Base-by-base conservation (phyloP, 192 early-diverging fungal genomes). In the Linnemannia hyalina region DNA sequence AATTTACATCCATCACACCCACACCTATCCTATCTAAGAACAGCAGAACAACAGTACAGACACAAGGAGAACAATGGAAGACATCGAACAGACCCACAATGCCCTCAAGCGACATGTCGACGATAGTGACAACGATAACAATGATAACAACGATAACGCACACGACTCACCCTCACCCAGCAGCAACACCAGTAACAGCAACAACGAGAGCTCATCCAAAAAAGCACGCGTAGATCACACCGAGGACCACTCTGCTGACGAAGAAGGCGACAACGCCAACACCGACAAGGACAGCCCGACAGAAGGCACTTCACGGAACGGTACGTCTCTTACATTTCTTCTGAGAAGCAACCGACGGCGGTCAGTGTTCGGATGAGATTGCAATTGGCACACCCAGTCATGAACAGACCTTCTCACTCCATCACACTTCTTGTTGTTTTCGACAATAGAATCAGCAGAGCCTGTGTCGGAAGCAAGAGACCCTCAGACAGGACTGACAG, bases 151-250 rank as follows among this genome's bases (percentile, higher is more conserved):
- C 63, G 49, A 52, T 18, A 52, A 5, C 49, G 22, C 49, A 44
- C 68, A 26, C 13, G 76, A 73, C 71, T 52, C 49, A 18, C 49
- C 49, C 18, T 52, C 49, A 32, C 42, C 55, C n/a, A 57, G 44
- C 44, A 23, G 32, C 38, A 40, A 40, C 38, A 23, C 35, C 75
- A n/a, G 18, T 9, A 46, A 29, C 75, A n/a, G 18, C 20, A 46
- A 29, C 35, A 11, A 44, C 16, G 77, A 73, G 49, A 54, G 2
- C 20, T n/a, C 57, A 11, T 26, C 46, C 55, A 83, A 83, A 54
- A 83, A 78, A 42, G 63, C 72, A 13, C 82, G 82, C 47, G 54
- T 83, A 18, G 82, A 83, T 46, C 54, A 77, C 60, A 32, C 60
- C 10, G 18, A 73, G 0, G 60, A 73, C 42, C 29, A 68, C 1